phyloP scores from a whole-genome alignment of 306 rosid genomes.

The Fagus crenata region DNA sequence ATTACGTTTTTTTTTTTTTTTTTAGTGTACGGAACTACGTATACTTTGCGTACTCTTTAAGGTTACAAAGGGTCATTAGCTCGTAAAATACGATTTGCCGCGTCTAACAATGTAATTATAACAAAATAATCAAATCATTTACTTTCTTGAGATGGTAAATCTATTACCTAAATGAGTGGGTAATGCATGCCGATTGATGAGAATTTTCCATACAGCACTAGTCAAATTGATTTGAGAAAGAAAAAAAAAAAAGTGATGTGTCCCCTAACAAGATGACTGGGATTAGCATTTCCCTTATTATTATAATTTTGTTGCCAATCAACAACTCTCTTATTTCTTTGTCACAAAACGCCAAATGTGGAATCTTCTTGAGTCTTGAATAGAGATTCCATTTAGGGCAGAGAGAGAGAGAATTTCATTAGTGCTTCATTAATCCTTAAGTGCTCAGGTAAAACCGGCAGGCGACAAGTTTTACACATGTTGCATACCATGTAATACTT shows the following conservation, averaged over 20 bases:
- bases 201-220: neutral
- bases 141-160: neutral
- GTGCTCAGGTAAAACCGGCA: neutral
- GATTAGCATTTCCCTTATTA: neutral
- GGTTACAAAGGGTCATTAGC: neutral
- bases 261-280: too few relatives aligned
- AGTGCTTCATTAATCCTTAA: neutral
- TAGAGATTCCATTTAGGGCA: neutral
- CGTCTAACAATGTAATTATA: neutral
- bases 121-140: neutral
- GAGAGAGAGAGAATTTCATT: neutral
- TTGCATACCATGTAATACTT: neutral
- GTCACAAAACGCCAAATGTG: constrained; percentile 3
- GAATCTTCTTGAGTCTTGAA: constrained; percentile 22
- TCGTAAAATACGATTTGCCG: neutral
- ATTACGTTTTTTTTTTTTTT: neutral
- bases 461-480: neutral
- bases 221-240: neutral
- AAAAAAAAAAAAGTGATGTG: neutral
- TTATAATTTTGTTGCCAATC: constrained; percentile 7
- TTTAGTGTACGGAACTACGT: neutral
- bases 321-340: neutral
- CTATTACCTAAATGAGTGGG: neutral
- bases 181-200: neutral
- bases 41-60: neutral